Percentiles rank a stretch among this genome's conserved stretches.
phyloP scores from a whole-genome alignment of 495 filamentous ascomycete genomes.

The Rhizodiscina lignyota region DNA sequence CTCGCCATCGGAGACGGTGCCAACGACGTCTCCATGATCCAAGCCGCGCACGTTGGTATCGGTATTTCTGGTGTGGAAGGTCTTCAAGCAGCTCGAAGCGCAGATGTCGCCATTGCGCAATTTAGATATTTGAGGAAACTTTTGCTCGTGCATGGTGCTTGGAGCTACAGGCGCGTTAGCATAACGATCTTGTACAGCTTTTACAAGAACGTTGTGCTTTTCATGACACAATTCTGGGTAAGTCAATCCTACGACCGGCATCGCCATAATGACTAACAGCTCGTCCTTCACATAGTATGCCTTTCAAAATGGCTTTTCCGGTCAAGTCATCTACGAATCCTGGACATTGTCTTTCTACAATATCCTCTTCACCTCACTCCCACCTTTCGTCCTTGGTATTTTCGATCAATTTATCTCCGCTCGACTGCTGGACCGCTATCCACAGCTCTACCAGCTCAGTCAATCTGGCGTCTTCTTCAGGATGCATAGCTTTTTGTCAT shows the following conservation, averaged over 20 bases:
- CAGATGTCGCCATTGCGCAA: slow-evolving; percentile 91
- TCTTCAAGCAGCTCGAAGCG: slow-evolving; percentile 92
- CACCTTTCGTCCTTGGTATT: slow-evolving; percentile 88
- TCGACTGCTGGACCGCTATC: slow-evolving; percentile 89
- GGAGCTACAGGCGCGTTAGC: slow-evolving; percentile 94
- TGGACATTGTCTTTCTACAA: slow-evolving; percentile 99
- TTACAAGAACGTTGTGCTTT: slow-evolving; percentile 97
- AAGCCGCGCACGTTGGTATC: slow-evolving; percentile 95
- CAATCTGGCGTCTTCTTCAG: slow-evolving; percentile 90
- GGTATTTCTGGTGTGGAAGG: slow-evolving; percentile 97
- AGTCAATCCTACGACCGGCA: neutral
- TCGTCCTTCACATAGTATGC: slow-evolving; percentile 43
- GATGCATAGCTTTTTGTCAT: slow-evolving; percentile 76
- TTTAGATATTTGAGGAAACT: slow-evolving; percentile 94
- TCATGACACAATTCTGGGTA: slow-evolving; percentile 99
- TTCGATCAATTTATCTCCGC: slow-evolving; percentile 97
- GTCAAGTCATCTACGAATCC: slow-evolving; percentile 96
- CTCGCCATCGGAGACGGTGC: slow-evolving; percentile 95
- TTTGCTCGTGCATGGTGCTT: slow-evolving; percentile 87
- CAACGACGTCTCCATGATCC: slow-evolving; percentile 99
- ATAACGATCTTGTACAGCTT: slow-evolving; percentile 96
- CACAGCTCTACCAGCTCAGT: slow-evolving; percentile 84
- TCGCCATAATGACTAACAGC: neutral
- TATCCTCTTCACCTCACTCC: slow-evolving; percentile 91
- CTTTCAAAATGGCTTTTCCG: slow-evolving; percentile 97